A percentile compares a stretch with the other conserved stretches of the same genome.
phyloP scores from a whole-genome alignment of 1,284 basidiomycete genomes.

The Ustilago curta region DNA sequence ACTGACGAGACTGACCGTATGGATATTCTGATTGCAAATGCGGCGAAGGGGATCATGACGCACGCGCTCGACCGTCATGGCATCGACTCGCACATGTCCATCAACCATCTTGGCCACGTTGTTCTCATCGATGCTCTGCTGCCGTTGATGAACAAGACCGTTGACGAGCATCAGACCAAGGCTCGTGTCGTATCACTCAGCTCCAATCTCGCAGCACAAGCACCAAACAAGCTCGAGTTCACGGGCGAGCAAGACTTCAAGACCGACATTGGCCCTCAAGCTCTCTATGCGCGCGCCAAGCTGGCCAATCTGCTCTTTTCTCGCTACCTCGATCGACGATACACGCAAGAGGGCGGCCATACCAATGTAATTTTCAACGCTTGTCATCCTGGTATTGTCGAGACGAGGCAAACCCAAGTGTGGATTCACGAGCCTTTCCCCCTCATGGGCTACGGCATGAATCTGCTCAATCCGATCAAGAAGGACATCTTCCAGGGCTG shows the following conservation, averaged over 20 bases:
- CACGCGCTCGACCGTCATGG: slow-evolving; percentile 29
- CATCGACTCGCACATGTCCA: slow-evolving; percentile 40
- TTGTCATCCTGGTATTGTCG: slow-evolving; percentile 33
- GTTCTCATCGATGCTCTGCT: slow-evolving; percentile 31
- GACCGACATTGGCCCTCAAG: slow-evolving; percentile 24
- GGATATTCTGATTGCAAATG: slow-evolving; percentile 35
- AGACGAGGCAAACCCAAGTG: slow-evolving; percentile 27
- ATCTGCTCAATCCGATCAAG: slow-evolving; percentile 38
- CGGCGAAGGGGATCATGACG: slow-evolving; percentile 36
- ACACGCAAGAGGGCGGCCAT: slow-evolving; percentile 11
- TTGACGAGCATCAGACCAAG: slow-evolving; percentile 15
- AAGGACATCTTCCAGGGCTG: slow-evolving; percentile 40
- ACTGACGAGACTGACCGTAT: slow-evolving; percentile 24
- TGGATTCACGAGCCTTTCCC: slow-evolving; percentile 46
- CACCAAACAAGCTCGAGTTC: slow-evolving; percentile 24
- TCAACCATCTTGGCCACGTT: slow-evolving; percentile 34
- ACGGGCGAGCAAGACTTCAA: slow-evolving; percentile 18
- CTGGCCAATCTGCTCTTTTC: slow-evolving; percentile 30
- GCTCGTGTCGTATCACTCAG: slow-evolving; percentile 27
- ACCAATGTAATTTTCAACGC: slow-evolving; percentile 31
- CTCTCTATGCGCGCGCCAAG: slow-evolving; percentile 25
- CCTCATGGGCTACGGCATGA: slow-evolving; percentile 35
- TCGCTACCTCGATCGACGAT: slow-evolving; percentile 27
- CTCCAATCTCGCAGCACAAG: slow-evolving; percentile 32
- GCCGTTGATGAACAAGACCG: slow-evolving; percentile 21